These are phyloP conservation scores for Cladosporium halotolerans DNA, from an alignment of 2,329 filamentous ascomycete species.

Conservation along the genomic window DNA sequence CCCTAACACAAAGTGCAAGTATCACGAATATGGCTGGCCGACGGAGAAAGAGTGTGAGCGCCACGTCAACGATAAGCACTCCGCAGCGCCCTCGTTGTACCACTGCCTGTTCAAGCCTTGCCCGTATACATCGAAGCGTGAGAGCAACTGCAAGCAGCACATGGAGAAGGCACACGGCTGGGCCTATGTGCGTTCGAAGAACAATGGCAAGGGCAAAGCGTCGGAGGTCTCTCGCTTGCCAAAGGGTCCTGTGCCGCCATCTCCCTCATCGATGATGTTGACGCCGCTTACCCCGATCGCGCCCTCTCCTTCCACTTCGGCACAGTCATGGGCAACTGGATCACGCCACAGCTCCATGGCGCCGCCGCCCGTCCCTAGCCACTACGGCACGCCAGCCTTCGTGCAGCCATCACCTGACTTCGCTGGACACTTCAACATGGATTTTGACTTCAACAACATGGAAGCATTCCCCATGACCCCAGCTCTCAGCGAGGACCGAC, in stretches of 20 bases:
- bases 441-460: constrained; percentile 28
- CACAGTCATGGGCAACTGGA: constrained; percentile 29
- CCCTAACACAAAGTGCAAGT: constrained; percentile 74
- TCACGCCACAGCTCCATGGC: constrained; percentile 28
- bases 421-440: constrained; percentile 30
- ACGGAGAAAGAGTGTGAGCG: constrained; percentile 97
- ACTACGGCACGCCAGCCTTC: constrained; percentile 25
- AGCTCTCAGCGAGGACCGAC: constrained; percentile 30
- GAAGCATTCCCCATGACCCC: constrained; percentile 28
- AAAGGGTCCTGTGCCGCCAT: constrained; percentile 56
- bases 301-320: constrained; percentile 34
- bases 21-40: constrained; percentile 83
- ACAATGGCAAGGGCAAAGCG: constrained; percentile 65
- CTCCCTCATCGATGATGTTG: constrained; percentile 46
- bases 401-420: constrained; percentile 28
- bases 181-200: constrained; percentile 88
- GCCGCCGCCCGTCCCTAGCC: constrained; percentile 25
- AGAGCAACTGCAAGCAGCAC: constrained; percentile 96
- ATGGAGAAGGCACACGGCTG: constrained; percentile 96
- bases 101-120: constrained; percentile 78
- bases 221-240: constrained; percentile 51
- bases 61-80: constrained; percentile 95
- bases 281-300: constrained; percentile 31
- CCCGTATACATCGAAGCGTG: constrained; percentile 88
- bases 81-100: constrained; percentile 68